Base-by-base conservation (phyloP, 1,284 basidiomycete species). In the Sutorius eximius region DNA sequence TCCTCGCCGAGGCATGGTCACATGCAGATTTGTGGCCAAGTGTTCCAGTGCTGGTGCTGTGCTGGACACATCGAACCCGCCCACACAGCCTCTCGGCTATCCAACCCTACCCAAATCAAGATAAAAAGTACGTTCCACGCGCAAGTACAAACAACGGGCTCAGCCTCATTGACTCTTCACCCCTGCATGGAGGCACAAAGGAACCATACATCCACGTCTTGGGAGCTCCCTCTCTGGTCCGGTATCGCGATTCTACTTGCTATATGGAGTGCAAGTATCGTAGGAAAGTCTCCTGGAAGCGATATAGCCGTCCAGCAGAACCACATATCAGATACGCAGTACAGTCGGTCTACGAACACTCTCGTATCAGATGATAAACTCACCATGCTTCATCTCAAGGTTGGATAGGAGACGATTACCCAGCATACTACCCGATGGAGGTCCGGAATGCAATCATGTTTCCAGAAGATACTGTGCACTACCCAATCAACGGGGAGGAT, bases 341-440 rank as follows among this genome's bases (percentile, higher is more conserved):
- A 67, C 42, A 64, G 62, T 64, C n/a, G 53, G 62, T 64, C 22
- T 30, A 36, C 32, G 43, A 30, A 24, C 10, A 3, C n/a, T 42
- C 18, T 27, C 12, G 5, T 2, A n/a, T 45, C 27, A 15, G 5
- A 45, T n/a, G 16, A 22, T n/a, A n/a, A 27, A 53, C 55, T 64
- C 38, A 64, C 45, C 22, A 4, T 15, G 12, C 32, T 12, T 33
- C 24, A 15, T 33, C 13, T 30, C 49, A 40, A 66, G 64, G 63
- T 15, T 66, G 67, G 64, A 36, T 61, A 24, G 67, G 51, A 43
- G 67, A 66, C 16, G 64, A 69, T 45, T 66, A 64, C 36, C 64
- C 67, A 42, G 55, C 54, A 44, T 67, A 67, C 45, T 66, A 67
- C 33, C 64, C 62, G 2, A 61, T 69, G 58, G 55, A 61, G 5